Percentiles rank a stretch among this genome's conserved stretches.
Evolutionary conservation across 768 basidiomycete species (phyloP).

Genomic region (Atractiella rhizophila): DNA sequence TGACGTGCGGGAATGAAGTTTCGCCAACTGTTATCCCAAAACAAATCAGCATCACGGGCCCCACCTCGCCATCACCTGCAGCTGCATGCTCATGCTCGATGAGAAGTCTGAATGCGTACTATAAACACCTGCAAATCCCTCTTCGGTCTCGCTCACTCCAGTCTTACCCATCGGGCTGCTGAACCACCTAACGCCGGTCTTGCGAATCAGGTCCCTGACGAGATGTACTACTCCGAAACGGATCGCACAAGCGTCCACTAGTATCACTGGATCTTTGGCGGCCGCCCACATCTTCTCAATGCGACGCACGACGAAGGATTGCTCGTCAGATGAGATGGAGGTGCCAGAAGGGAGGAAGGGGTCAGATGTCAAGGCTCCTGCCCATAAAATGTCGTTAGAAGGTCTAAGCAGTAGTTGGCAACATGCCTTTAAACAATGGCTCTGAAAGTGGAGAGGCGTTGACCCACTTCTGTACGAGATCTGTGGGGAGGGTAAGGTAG

Average conservation of each 20-base stretch:
- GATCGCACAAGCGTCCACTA: slow-evolving; percentile 52
- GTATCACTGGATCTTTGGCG: slow-evolving; percentile 39
- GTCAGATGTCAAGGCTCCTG: slow-evolving; percentile 21
- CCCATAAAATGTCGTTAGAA: slow-evolving; percentile 31
- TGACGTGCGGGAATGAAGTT: slow-evolving; percentile 39
- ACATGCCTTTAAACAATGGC: not conserved
- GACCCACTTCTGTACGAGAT: slow-evolving; percentile 34
- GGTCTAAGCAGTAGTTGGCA: slow-evolving; percentile 33
- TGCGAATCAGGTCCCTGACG: slow-evolving; percentile 34
- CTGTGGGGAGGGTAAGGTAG: slow-evolving; percentile 64
- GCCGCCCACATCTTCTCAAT: slow-evolving; percentile 39
- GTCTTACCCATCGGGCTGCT: slow-evolving; percentile 35
- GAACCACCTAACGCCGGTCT: slow-evolving; percentile 31
- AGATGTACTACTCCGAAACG: slow-evolving; percentile 44
- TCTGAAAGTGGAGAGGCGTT: not conserved
- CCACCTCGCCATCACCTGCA: too few relatives aligned
- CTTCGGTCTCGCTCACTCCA: slow-evolving; percentile 40
- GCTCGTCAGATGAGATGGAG: too few relatives aligned
- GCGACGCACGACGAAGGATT: slow-evolving; percentile 46
- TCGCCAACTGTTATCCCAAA: too few relatives aligned
- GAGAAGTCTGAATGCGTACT: too few relatives aligned
- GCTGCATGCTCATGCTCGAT: too few relatives aligned
- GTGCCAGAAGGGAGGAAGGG: too few relatives aligned
- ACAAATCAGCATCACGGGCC: too few relatives aligned
- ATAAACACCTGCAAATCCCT: slow-evolving; percentile 55